phyloP scores from a whole-genome alignment of 2,329 filamentous ascomycete genomes.

The Neofusicoccum ribis region DNA sequence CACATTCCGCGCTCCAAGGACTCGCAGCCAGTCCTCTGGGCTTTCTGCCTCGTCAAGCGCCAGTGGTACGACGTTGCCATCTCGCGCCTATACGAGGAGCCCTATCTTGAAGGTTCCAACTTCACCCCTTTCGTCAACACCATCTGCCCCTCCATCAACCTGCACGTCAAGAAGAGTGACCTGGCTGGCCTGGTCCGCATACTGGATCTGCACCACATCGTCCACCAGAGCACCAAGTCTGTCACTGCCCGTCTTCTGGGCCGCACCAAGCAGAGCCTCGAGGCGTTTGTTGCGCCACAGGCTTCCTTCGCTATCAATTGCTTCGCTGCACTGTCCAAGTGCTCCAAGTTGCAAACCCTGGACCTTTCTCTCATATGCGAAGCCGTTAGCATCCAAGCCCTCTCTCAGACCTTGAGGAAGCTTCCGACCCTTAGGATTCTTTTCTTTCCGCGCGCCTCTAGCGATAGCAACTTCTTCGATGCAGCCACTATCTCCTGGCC shows the following conservation, averaged over 20 bases:
- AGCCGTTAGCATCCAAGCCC: conserved; percentile 47
- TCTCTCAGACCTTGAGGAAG: conserved; percentile 53
- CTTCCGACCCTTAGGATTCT: conserved; percentile 49
- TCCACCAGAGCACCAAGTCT: conserved; percentile 61
- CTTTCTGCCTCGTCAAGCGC: conserved; percentile 50
- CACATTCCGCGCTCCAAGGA: conserved; percentile 39
- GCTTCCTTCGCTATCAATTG: conserved; percentile 59
- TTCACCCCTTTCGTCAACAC: conserved; percentile 57
- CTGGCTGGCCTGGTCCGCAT: conserved; percentile 52
- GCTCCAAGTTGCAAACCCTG: conserved; percentile 48
- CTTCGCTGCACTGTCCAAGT: conserved; percentile 59
- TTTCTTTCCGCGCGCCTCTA: conserved; percentile 44
- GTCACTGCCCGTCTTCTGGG: conserved; percentile 58
- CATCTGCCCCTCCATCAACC: conserved; percentile 54
- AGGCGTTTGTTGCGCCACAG: conserved; percentile 59
- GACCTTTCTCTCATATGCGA: conserved; percentile 57
- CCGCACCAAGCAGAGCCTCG: conserved; percentile 53
- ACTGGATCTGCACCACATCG: conserved; percentile 56
- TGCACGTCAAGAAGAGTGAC: conserved; percentile 50
- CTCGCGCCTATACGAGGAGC: conserved; percentile 53
- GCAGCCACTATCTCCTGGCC: conserved; percentile 43
- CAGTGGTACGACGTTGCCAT: conserved; percentile 60
- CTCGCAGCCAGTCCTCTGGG: conserved; percentile 50
- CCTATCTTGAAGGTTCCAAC: conserved; percentile 52
- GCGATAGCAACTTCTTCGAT: conserved; percentile 32